Evolutionary conservation across 768 basidiomycete species (phyloP).

Genomic region (Hemileccinum rubropunctum): DNA sequence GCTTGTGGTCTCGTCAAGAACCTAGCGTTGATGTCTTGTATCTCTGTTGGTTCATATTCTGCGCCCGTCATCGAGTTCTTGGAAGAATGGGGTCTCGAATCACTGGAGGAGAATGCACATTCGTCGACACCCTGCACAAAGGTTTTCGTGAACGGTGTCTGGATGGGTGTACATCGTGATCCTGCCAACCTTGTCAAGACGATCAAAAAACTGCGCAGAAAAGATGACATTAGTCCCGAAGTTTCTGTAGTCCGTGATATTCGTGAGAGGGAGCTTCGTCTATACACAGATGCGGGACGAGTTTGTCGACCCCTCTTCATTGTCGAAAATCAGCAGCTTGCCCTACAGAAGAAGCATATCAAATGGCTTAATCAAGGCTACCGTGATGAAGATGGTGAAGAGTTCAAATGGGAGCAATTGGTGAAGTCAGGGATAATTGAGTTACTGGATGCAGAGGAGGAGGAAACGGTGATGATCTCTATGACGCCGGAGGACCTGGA

Average conservation of each 20-base stretch:
- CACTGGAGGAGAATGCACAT: constrained; percentile 89
- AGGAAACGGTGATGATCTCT: constrained; percentile 99
- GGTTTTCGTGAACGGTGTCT: constrained; percentile 98
- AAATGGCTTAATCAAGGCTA: constrained; percentile 60
- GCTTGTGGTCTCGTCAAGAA: constrained; percentile 99
- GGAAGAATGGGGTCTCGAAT: constrained; percentile 98
- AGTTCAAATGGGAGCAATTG: constrained; percentile 81
- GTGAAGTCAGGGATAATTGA: constrained; percentile 89
- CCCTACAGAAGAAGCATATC: constrained; percentile 82
- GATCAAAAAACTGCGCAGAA: constrained; percentile 86
- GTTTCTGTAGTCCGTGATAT: constrained; percentile 98
- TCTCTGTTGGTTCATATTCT: constrained; percentile 94
- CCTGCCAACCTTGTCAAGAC: constrained; percentile 90
- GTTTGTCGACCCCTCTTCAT: constrained; percentile 97
- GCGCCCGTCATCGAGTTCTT: constrained; percentile 97
- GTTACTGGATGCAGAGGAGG: constrained; percentile 95
- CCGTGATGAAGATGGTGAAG: constrained; percentile 55
- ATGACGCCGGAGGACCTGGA: constrained; percentile 98
- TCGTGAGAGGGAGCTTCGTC: constrained; percentile 87
- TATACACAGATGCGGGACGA: constrained; percentile 96
- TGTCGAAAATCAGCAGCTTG: constrained; percentile 86
- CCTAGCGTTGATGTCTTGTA: constrained; percentile 94
- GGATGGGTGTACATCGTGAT: constrained; percentile 98
- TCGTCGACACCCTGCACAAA: constrained; percentile 84
- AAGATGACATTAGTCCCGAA: constrained; percentile 93